Conservation (phyloP, 192 early-diverging fungal species). For the Coemansia sp. region DNA sequence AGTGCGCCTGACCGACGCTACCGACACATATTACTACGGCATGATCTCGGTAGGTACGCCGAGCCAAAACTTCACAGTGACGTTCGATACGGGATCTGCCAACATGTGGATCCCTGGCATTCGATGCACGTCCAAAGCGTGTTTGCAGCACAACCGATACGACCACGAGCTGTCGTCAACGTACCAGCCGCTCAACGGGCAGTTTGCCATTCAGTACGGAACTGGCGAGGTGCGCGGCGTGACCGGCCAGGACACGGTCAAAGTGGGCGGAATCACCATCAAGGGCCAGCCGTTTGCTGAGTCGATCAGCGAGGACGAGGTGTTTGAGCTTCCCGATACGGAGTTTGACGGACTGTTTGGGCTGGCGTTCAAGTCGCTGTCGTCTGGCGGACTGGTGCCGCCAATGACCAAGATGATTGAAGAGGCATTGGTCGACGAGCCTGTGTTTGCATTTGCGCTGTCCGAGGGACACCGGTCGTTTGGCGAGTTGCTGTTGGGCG, state of each 20-base stretch:
- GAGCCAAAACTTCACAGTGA: slow-evolving; percentile 62
- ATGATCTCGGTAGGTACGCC: slow-evolving; percentile 66
- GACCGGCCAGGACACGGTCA: slow-evolving; percentile 50
- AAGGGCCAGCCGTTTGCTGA: slow-evolving; percentile 55
- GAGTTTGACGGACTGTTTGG: slow-evolving; percentile 58
- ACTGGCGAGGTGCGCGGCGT: slow-evolving; percentile 53
- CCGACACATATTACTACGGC: slow-evolving; percentile 59
- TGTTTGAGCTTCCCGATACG: slow-evolving; percentile 44
- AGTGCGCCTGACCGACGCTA: slow-evolving; percentile 48
- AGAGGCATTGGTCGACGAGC: slow-evolving; percentile 45
- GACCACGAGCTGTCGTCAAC: slow-evolving; percentile 43
- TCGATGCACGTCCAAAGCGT: slow-evolving; percentile 47
- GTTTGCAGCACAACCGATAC: slow-evolving; percentile 46
- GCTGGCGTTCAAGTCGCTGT: slow-evolving; percentile 51
- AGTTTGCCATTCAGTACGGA: slow-evolving; percentile 54
- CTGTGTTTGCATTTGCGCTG: slow-evolving; percentile 52
- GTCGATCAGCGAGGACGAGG: slow-evolving; percentile 51
- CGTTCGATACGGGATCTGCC: slow-evolving; percentile 74
- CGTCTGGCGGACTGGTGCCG: slow-evolving; percentile 43
- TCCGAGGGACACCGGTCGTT: slow-evolving; percentile 42
- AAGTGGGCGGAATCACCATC: slow-evolving; percentile 47
- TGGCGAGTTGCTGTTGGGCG: slow-evolving; percentile 56
- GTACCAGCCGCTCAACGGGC: slow-evolving; percentile 42
- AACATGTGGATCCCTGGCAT: slow-evolving; percentile 65
- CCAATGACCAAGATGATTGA: slow-evolving; percentile 54